Evolutionary conservation across 2,329 filamentous ascomycete genomes (phyloP), one percentile per base, ranked within the genome.

Genomic region (Triangularia verruculosa): DNA sequence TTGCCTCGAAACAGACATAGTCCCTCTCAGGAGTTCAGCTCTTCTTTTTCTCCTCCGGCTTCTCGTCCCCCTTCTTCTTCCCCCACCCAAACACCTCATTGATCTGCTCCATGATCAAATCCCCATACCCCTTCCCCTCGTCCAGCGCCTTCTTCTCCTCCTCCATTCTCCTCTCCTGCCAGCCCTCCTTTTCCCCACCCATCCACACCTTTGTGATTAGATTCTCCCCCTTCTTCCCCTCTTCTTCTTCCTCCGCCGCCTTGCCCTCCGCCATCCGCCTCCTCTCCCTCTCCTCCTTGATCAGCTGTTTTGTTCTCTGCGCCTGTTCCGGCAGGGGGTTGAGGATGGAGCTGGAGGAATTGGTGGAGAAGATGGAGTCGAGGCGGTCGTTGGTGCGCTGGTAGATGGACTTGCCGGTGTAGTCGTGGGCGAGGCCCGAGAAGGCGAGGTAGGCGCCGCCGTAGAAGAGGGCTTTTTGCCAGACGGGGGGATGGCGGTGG

Each of bases 271-370:
- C 70, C 22, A 69, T 61, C 62, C 72, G 68, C 43, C 75, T 71
- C 65, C 70, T 61, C 73, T 76, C 76, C 61, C 73, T 74, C 71
- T 84, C 82, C 64, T 80, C 79, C 59, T 76, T 77, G 57, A 85
- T 74, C 56, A 81, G 74, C 68, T 74, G 74, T 73, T 80, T 80
- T 22, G 78, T 83, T 69, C 76, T 75, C 72, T 74, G 75, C 20
- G 84, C 83, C 59, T 78, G 78, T 68, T 89, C 86, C 51, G 84
- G 85, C 15, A 89, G 83, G 60, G 82, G 79, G 55, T 78, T 80
- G 65, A 79, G 79, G 4, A 4, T 20, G 2, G 39, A 47, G n/a
- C n/a, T 47, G 39, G 39, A 47, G 0, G 27, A 25, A 3, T 64
- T 30, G 11, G 62, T 24, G 24, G 51, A 39, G 51, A 85, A 74